Percentiles rank a stretch among this genome's conserved stretches.
phyloP scores from a whole-genome alignment of 2,329 filamentous ascomycete species.

The Huntiella decipiens region DNA sequence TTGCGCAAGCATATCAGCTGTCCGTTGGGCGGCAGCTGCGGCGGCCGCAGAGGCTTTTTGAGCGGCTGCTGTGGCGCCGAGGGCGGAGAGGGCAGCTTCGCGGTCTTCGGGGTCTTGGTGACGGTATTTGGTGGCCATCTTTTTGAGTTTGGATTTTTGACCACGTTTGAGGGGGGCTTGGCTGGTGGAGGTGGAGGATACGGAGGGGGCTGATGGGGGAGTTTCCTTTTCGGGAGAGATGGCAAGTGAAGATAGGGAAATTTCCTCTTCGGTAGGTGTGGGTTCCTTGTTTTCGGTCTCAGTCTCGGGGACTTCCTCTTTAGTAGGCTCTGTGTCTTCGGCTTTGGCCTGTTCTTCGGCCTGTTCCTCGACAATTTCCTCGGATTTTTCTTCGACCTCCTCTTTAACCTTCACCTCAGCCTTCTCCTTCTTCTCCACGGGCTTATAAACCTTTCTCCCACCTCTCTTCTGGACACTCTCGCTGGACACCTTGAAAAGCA shows the following conservation, averaged over 20 bases:
- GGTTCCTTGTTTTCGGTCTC: neutral
- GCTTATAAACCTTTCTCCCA: conserved; percentile 31
- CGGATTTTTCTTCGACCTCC: conserved; percentile 13
- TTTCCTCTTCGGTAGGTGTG: conserved; percentile 2
- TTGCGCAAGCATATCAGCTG: conserved; percentile 45
- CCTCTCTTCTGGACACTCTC: conserved; percentile 61
- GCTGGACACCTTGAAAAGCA: conserved; percentile 77
- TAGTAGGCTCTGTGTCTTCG: neutral
- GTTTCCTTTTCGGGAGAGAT: conserved; percentile 15
- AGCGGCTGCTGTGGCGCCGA: conserved; percentile 54
- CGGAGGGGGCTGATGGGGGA: neutral
- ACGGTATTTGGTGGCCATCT: conserved; percentile 74
- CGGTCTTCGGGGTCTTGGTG: conserved; percentile 91
- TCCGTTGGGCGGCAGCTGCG: conserved; percentile 45
- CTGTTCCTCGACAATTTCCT: conserved; percentile 11
- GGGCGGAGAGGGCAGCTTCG: conserved; percentile 60
- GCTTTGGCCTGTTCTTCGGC: conserved; percentile 9
- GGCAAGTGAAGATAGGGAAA: conserved; percentile 7
- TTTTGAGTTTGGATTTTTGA: conserved; percentile 68
- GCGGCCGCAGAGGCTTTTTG: conserved; percentile 51
- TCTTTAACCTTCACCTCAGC: conserved; percentile 19
- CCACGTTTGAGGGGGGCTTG: conserved; percentile 44
- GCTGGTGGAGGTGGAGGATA: conserved; percentile 18
- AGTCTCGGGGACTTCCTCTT: neutral
- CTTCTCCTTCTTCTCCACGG: conserved; percentile 10